These are phyloP conservation scores for Aspergillus tubingensis DNA, from an alignment of 2,329 filamentous ascomycete species.

Conservation along the genomic window DNA sequence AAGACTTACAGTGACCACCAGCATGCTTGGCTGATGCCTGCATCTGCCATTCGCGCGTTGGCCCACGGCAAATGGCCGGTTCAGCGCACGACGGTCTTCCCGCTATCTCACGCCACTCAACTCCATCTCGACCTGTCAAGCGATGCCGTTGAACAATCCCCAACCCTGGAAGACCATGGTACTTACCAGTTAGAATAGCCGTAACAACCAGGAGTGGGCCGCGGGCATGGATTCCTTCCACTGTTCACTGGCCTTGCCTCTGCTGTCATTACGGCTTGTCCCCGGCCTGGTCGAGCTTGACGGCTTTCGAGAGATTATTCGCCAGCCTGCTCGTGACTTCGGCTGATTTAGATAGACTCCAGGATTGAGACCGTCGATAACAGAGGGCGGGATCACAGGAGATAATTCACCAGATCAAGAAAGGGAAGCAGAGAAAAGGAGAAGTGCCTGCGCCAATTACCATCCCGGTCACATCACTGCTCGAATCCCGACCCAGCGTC, in stretches of 20 bases:
- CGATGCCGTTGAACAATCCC: conserved; percentile 11
- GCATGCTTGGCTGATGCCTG: conserved; percentile 14
- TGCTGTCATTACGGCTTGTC: background rate
- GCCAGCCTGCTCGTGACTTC: conserved; percentile 1
- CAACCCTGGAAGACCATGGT: conserved; percentile 6
- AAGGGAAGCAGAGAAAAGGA: background rate
- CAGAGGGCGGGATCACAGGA: background rate
- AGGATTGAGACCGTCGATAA: background rate
- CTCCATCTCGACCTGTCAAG: conserved; percentile 25
- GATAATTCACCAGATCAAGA: background rate
- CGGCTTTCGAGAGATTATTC: background rate
- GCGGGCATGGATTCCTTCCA: conserved; percentile 10
- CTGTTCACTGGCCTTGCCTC: background rate
- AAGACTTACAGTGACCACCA: background rate
- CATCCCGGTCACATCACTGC: conserved; percentile 19
- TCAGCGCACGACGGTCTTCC: conserved; percentile 15
- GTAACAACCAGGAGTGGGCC: conserved; percentile 10
- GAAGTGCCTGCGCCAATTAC: conserved; percentile 29
- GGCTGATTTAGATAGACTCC: background rate
- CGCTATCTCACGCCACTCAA: conserved; percentile 27
- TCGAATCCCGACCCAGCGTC: conserved; percentile 26
- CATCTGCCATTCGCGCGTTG: conserved; percentile 13
- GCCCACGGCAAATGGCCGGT: conserved; percentile 14
- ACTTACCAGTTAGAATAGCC: conserved; percentile 10
- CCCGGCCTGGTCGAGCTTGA: background rate